A percentile compares a stretch with the other conserved stretches of the same genome.
Conservation (phyloP, 1,284 basidiomycete genomes). For the Phenoliferia sp. region DNA sequence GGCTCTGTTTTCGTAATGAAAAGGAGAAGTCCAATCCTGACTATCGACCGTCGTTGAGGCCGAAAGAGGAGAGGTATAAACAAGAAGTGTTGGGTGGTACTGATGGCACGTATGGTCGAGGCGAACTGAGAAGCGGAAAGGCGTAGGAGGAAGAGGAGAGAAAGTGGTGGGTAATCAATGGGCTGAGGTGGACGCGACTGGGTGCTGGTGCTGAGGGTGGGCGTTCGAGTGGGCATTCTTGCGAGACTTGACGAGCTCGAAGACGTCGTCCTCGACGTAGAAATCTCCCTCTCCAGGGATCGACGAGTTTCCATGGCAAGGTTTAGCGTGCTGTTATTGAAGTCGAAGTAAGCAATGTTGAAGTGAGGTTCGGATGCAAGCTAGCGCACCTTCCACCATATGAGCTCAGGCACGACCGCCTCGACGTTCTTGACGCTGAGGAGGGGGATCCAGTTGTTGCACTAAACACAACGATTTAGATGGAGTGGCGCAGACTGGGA, state of each 20-base stretch:
- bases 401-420: slow-evolving; percentile 51
- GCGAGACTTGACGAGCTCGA: neutral
- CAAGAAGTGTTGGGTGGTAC: too few relatives aligned
- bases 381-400: slow-evolving; percentile 32
- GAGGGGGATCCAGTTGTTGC: slow-evolving; percentile 27
- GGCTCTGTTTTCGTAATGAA: too few relatives aligned
- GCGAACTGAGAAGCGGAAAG: too few relatives aligned
- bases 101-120: too few relatives aligned
- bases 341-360: neutral
- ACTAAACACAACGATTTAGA: slow-evolving; percentile 6
- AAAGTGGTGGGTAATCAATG: too few relatives aligned
- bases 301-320: slow-evolving; percentile 44
- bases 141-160: too few relatives aligned
- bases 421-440: slow-evolving; percentile 28
- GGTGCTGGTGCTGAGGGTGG: neutral
- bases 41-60: too few relatives aligned
- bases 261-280: slow-evolving; percentile 48
- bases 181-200: too few relatives aligned
- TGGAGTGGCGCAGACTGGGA: slow-evolving; percentile 8
- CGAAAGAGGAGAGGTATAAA: too few relatives aligned
- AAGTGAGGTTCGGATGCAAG: too few relatives aligned
- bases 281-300: slow-evolving; percentile 55
- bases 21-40: too few relatives aligned
- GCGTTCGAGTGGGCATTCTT: neutral
- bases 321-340: slow-evolving; percentile 4